A percentile compares a stretch with the other conserved stretches of the same genome.
phyloP scores from a whole-genome alignment of 2,329 filamentous ascomycete species.

The Botrytis medusae region DNA sequence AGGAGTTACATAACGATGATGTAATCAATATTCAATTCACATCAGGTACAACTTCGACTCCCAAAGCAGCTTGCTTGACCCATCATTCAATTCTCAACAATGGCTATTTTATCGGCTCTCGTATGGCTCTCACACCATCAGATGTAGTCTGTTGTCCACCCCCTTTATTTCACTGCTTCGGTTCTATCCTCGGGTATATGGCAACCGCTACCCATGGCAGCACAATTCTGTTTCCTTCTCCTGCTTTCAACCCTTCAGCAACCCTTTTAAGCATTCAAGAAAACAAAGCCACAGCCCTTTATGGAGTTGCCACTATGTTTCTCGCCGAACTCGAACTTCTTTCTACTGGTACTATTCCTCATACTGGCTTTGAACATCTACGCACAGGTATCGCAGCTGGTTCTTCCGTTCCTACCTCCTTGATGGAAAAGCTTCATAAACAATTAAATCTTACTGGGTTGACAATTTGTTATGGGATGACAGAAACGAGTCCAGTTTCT shows the following conservation, averaged over 20 bases:
- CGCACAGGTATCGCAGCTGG: conserved; percentile 92
- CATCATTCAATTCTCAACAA: conserved; percentile 93
- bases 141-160: conserved; percentile 85
- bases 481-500: conserved; percentile 48
- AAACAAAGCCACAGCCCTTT: conserved; percentile 61
- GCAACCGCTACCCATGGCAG: conserved; percentile 84
- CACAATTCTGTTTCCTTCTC: conserved; percentile 79
- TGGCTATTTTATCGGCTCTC: conserved; percentile 75
- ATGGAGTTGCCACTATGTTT: conserved; percentile 95
- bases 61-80: conserved; percentile 87
- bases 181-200: conserved; percentile 73
- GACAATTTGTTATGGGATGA: conserved; percentile 76
- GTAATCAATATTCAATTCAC: conserved; percentile 97
- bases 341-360: conserved; percentile 45
- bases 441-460: conserved; percentile 75
- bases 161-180: conserved; percentile 89
- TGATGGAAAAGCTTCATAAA: conserved; percentile 75
- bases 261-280: conserved; percentile 53
- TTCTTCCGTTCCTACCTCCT: conserved; percentile 74
- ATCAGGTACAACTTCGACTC: conserved; percentile 85
- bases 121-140: conserved; percentile 73
- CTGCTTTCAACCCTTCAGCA: conserved; percentile 73
- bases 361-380: conserved; percentile 60
- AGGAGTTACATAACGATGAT: conserved; percentile 59
- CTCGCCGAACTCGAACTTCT: conserved; percentile 81